phyloP scores from a whole-genome alignment of 1,284 basidiomycete species.

The Phaffia rhodozyma region DNA sequence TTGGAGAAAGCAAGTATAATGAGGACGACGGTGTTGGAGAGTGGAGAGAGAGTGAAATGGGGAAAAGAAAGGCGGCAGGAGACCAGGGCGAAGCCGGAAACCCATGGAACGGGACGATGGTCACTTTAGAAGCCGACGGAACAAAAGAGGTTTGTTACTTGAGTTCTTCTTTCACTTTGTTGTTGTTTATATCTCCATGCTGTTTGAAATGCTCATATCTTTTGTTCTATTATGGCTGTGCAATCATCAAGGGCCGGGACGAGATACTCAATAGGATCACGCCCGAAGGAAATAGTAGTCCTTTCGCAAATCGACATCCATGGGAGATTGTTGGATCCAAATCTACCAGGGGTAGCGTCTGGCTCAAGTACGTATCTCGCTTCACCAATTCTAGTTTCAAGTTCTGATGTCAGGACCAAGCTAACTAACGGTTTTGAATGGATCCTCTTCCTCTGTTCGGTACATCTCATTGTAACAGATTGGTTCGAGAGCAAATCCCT shows the following conservation, averaged over 20 bases:
- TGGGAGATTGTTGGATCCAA: conserved; percentile 13
- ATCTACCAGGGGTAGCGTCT: conserved; percentile 7
- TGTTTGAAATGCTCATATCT: neutral
- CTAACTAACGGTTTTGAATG: too few species aligned
- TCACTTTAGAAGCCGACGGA: conserved; percentile 10
- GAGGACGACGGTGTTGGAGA: neutral
- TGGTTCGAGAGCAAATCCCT: too few species aligned
- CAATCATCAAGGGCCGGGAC: neutral
- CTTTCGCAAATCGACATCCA: neutral
- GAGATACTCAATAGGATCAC: conserved; percentile 1
- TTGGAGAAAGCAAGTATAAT: conserved; percentile 13
- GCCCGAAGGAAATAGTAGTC: neutral
- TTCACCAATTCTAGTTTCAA: neutral
- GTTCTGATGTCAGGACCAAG: neutral
- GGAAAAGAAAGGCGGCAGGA: neutral
- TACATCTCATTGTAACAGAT: too few species aligned
- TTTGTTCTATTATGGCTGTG: neutral
- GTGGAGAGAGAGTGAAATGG: neutral
- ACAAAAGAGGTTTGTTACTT: conserved; percentile 12
- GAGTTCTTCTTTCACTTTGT: neutral
- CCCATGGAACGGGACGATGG: conserved; percentile 14
- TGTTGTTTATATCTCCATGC: too few species aligned
- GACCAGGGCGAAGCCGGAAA: too few species aligned
- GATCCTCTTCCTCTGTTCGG: too few species aligned
- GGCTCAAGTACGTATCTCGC: conserved; percentile 10